Evolutionary conservation across 2,329 filamentous ascomycete genomes (phyloP).

Genomic region (Apiospora aurea): DNA sequence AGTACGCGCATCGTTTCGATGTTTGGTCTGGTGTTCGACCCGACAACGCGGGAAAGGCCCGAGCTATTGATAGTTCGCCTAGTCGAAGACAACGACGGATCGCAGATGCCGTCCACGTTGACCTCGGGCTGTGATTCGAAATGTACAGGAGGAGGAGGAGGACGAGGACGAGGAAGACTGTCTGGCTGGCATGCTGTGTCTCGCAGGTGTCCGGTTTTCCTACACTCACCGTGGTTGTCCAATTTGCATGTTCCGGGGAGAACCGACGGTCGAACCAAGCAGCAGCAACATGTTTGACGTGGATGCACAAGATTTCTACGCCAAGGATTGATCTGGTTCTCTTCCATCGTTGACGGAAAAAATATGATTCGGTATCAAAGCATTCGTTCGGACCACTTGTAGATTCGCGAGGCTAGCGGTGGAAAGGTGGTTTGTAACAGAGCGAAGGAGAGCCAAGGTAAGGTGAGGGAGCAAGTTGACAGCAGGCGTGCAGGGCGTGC

Average conservation of each 20-base stretch:
- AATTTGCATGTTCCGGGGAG: constrained; percentile 4
- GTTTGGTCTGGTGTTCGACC: constrained; percentile 10
- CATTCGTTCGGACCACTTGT: not conserved
- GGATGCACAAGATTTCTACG: not conserved
- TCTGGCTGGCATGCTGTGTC: not conserved
- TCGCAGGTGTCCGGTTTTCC: not conserved
- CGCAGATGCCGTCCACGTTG: not conserved
- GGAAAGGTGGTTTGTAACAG: not conserved
- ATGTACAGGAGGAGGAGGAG: not conserved
- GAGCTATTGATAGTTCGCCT: not conserved
- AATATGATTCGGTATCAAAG: constrained; percentile 7
- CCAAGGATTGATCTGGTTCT: constrained; percentile 1
- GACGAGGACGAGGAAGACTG: not conserved
- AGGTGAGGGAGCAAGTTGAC: not conserved
- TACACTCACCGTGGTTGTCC: not conserved
- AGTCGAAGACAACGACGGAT: constrained; percentile 1
- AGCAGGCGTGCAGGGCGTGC: not conserved
- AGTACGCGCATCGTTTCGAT: not conserved
- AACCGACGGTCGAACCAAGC: not conserved
- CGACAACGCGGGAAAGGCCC: constrained; percentile 8
- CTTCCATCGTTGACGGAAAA: not conserved
- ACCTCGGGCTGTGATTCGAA: too few relatives aligned
- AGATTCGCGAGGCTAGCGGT: not conserved
- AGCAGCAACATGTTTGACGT: not conserved
- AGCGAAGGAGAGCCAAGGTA: not conserved